These are phyloP conservation scores for Geotrichum fermentans DNA, from an alignment of 1,139 yeast species.

Conservation along the genomic window DNA sequence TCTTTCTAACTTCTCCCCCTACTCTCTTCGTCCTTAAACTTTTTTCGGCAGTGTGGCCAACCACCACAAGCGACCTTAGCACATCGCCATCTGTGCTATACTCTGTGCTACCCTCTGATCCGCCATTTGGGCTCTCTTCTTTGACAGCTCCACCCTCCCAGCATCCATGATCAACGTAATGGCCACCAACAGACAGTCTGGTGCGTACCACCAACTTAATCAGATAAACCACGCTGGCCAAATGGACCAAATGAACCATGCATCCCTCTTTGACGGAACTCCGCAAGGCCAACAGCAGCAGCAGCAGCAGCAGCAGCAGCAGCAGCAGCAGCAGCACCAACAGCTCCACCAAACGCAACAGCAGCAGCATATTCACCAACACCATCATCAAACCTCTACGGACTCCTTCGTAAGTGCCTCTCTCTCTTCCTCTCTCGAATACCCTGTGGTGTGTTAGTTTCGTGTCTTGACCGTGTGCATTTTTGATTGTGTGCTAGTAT, in stretches of 20 bases:
- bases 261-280: neutral
- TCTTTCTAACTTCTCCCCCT: neutral
- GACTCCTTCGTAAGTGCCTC: neutral
- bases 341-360: neutral
- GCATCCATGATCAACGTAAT: too few relatives aligned
- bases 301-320: constrained; percentile 4
- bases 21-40: too few relatives aligned
- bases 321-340: constrained; percentile 7
- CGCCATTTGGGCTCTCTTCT: neutral
- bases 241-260: neutral
- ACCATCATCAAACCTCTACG: neutral
- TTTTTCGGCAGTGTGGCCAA: too few relatives aligned
- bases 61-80: neutral
- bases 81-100: neutral
- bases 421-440: neutral
- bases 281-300: neutral
- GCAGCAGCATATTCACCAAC: neutral
- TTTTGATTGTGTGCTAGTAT: too few relatives aligned
- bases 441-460: too few relatives aligned
- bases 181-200: neutral
- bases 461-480: too few relatives aligned
- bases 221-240: neutral
- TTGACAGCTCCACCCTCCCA: neutral
- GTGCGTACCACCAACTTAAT: neutral
- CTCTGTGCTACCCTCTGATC: neutral